Evolutionary conservation across 257 asterid genomes (phyloP).

Genomic region (Anisodus tanguticus): DNA sequence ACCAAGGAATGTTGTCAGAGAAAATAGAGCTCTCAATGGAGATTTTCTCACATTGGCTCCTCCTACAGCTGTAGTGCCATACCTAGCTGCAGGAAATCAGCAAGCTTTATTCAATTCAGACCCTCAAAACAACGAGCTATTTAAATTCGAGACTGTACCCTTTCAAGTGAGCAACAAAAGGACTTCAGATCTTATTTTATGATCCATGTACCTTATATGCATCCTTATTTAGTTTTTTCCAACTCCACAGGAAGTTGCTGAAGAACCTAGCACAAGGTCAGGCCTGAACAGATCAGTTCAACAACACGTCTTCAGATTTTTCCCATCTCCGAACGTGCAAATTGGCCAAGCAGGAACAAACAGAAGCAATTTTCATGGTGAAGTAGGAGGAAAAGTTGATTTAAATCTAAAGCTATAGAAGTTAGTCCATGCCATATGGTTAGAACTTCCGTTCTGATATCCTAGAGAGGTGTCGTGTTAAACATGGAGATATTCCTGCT

Average conservation of each 20-base stretch:
- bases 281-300: slow-evolving; percentile 44
- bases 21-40: slow-evolving; percentile 51
- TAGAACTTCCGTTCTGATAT: slow-evolving; percentile 1
- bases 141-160: slow-evolving; percentile 39
- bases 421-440: slow-evolving; percentile 9
- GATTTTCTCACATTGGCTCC: slow-evolving; percentile 85
- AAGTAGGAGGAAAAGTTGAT: slow-evolving; percentile 62
- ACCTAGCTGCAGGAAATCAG: slow-evolving; percentile 30
- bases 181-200: neutral
- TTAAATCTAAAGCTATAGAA: slow-evolving; percentile 69
- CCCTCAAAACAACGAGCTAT: slow-evolving; percentile 31
- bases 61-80: slow-evolving; percentile 41
- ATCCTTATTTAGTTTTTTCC: slow-evolving; percentile 13
- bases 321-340: slow-evolving; percentile 49
- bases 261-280: slow-evolving; percentile 35
- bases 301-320: slow-evolving; percentile 55
- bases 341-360: slow-evolving; percentile 34
- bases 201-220: neutral
- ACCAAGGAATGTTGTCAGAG: slow-evolving; percentile 34
- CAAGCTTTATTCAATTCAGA: slow-evolving; percentile 33
- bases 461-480: neutral
- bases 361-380: slow-evolving; percentile 41
- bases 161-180: slow-evolving; percentile 48
- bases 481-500: neutral
- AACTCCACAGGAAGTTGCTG: slow-evolving; percentile 49